Base-by-base conservation (phyloP, 2,329 filamentous ascomycete species). In the Reticulascus tulasneorum region DNA sequence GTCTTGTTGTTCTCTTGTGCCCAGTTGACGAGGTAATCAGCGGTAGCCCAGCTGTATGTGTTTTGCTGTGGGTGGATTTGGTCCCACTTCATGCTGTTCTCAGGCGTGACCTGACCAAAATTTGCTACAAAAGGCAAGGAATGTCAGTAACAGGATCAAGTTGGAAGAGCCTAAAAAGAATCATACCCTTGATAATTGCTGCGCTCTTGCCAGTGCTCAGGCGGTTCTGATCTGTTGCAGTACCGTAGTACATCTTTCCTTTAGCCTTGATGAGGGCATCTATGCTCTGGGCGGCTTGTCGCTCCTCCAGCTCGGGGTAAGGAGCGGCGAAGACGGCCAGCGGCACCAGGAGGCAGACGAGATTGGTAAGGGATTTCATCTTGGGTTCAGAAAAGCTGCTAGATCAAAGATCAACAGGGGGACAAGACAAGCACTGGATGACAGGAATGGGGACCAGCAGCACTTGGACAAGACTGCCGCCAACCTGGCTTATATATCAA, bases 1-100 rank as follows among this genome's bases (percentile, higher is more conserved):
- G 72, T 56, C 60, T 79, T 74, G 53, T 67, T 66, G 56, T 83
- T 79, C 31, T 54, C 46, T 2, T 52, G 52, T 8, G 78, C 79
- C 57, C 67, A 83, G 55, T 77, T 58, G 40, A 82, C 75, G 8
- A 82, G 66, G 51, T 69, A 67, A 55, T 84, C 80, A 10, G 75
- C 69, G n/a, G 58, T 59, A 12, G 48, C 54, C 48, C 79, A 81
- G 45, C 62, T 77, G 67, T 79, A 85, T 2, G 47, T 51, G 40
- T 68, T 69, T 41, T 65, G 62, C 13, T 53, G 52, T n/a, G 49
- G 51, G 55, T 82, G 64, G 13, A 66, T 66, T 22, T 71, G 61
- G 47, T 82, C 76, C 79, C 79, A 85, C 60, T 85, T 84, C 73
- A 83, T 81, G 52, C 68, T 76, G 66, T 86, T 84, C 64, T 85